phyloP scores from a whole-genome alignment of 805 yeast genomes.

The Saturnispora dispora region DNA sequence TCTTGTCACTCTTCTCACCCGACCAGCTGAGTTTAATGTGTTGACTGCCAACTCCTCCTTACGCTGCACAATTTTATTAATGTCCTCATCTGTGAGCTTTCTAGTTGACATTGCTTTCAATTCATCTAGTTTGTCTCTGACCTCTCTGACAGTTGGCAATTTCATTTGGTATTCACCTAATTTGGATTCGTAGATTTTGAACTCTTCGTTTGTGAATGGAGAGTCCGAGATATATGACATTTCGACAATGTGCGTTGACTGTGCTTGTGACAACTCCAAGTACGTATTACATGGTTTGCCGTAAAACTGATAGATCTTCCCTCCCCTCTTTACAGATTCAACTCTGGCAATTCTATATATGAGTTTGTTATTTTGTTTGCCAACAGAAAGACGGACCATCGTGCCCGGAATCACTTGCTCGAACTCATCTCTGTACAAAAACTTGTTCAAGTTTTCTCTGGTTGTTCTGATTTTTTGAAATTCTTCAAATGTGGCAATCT shows the following conservation, averaged over 20 bases:
- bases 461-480: slow-evolving; percentile 60
- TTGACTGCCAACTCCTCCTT: slow-evolving; percentile 54
- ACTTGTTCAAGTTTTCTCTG: slow-evolving; percentile 64
- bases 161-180: slow-evolving; percentile 15
- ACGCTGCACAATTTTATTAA: slow-evolving; percentile 67
- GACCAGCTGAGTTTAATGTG: slow-evolving; percentile 54
- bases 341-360: slow-evolving; percentile 80
- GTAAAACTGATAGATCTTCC: slow-evolving; percentile 34
- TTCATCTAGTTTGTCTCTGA: slow-evolving; percentile 56
- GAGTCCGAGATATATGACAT: slow-evolving; percentile 76
- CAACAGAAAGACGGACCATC: slow-evolving; percentile 77
- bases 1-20: slow-evolving; percentile 65
- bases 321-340: slow-evolving; percentile 41
- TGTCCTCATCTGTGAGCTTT: slow-evolving; percentile 61
- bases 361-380: slow-evolving; percentile 52
- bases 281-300: slow-evolving; percentile 40
- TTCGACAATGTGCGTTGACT: slow-evolving; percentile 62
- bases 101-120: slow-evolving; percentile 54
- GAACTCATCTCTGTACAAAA: slow-evolving; percentile 76
- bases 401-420: slow-evolving; percentile 61
- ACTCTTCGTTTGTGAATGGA: slow-evolving; percentile 62
- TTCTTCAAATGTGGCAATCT: slow-evolving; percentile 48
- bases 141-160: slow-evolving; percentile 55
- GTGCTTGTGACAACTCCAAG: slow-evolving; percentile 75
- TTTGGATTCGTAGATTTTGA: slow-evolving; percentile 46